phyloP scores from a whole-genome alignment of 306 rosid species.

The Rubus parviflorus region DNA sequence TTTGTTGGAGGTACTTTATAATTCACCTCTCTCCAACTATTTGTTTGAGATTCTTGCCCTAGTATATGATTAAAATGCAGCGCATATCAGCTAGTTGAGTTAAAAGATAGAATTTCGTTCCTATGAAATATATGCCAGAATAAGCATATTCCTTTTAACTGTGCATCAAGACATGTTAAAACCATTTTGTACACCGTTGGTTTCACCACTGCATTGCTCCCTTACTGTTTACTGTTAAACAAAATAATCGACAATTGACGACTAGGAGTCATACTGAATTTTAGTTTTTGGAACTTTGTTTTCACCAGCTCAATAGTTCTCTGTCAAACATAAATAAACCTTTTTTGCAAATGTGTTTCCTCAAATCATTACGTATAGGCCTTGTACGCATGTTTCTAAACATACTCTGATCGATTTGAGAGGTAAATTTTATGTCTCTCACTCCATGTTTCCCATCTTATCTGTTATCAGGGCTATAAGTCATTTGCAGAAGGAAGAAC shows the following conservation, averaged over 20 bases:
- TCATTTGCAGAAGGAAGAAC: conserved; percentile 57
- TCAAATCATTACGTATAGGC: background rate
- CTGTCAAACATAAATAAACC: conserved; percentile 2
- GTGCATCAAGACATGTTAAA: background rate
- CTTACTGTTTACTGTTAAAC: background rate
- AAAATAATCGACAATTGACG: background rate
- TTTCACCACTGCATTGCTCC: background rate
- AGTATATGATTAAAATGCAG: background rate
- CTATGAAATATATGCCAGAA: conserved; percentile 10
- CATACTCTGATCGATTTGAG: background rate
- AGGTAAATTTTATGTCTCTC: conserved; percentile 13
- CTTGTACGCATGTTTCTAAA: background rate
- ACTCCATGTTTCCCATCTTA: conserved; percentile 25
- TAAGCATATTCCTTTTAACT: background rate
- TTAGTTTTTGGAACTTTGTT: background rate
- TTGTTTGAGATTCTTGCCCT: conserved; percentile 7
- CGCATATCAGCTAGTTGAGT: conserved; percentile 13
- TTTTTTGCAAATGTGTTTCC: conserved; percentile 20
- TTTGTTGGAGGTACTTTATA: conserved; percentile 58
- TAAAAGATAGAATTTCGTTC: background rate
- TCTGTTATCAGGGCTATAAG: conserved; percentile 51
- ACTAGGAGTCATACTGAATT: background rate
- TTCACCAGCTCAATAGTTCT: background rate
- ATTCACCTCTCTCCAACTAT: background rate
- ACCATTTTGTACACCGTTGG: background rate